Conservation (phyloP, 73 alveolate genomes). For the Tetrahymena elliotti region DNA sequence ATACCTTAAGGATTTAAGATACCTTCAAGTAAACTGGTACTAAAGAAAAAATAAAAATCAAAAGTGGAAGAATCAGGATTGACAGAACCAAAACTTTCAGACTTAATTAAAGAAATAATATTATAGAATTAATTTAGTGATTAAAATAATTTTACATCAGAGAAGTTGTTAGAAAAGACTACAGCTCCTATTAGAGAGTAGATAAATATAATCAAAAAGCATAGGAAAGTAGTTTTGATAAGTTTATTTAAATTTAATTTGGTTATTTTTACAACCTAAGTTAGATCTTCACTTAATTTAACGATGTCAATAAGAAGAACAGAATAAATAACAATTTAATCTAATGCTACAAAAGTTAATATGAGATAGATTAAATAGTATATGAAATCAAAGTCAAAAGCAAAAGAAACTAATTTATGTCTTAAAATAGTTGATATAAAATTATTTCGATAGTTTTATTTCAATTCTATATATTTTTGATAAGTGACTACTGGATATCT, state of each 20-base stretch:
- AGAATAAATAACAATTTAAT: background rate
- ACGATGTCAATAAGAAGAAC: constrained; percentile 40
- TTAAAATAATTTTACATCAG: background rate
- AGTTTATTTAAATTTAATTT: constrained; percentile 17
- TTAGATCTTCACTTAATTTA: constrained; percentile 12
- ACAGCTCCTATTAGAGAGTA: constrained; percentile 7
- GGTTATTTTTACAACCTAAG: constrained; percentile 16
- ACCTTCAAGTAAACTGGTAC: constrained; percentile 66
- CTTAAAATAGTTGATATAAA: background rate
- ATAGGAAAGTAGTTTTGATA: constrained; percentile 10
- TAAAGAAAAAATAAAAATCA: constrained; percentile 56
- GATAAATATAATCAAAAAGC: constrained; percentile 32
- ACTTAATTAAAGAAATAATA: background rate
- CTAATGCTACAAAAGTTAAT: background rate
- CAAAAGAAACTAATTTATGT: background rate
- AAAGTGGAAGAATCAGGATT: constrained; percentile 49
- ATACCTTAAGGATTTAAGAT: constrained; percentile 79
- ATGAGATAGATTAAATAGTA: background rate
- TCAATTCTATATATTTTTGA: background rate
- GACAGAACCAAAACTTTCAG: background rate
- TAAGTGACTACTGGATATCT: constrained; percentile 10
- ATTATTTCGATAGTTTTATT: background rate
- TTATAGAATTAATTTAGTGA: background rate
- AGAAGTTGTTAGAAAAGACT: background rate
- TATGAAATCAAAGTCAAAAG: background rate